Conservation (phyloP, 1,284 basidiomycete species). For the Ganoderma leucocontextum region DNA sequence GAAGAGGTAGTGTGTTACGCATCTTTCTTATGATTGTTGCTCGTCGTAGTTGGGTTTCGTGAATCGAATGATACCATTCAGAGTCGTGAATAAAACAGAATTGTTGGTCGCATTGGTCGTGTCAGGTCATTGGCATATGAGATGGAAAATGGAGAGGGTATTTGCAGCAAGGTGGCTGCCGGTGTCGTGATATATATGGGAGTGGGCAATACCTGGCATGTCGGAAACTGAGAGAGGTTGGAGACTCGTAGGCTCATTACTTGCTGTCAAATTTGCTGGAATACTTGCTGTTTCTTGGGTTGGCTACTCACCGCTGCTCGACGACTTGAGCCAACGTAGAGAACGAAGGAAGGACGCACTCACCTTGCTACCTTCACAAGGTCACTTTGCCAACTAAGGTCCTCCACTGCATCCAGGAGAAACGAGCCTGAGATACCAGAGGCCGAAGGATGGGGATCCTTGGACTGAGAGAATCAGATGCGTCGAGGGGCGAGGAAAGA, state of each 20-base stretch:
- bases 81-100: conserved; percentile 38
- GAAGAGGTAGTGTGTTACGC: conserved; percentile 46
- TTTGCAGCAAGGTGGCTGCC: too few species aligned
- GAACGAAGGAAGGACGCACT: conserved; percentile 8
- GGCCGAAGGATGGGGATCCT: conserved; percentile 24
- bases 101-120: conserved; percentile 31
- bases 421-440: conserved; percentile 29
- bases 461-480: conserved; percentile 32
- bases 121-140: conserved; percentile 34
- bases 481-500: conserved; percentile 37
- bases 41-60: conserved; percentile 30
- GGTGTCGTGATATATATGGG: conserved; percentile 36
- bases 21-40: conserved; percentile 39
- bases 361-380: conserved; percentile 36
- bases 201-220: conserved; percentile 29
- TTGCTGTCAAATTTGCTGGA: conserved; percentile 28
- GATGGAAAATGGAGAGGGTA: conserved; percentile 20
- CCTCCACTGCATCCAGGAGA: conserved; percentile 35
- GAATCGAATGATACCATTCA: conserved; percentile 26
- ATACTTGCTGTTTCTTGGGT: conserved; percentile 20
- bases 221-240: conserved; percentile 28
- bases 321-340: conserved; percentile 15
- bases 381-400: conserved; percentile 34
- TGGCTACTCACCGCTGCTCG: conserved; percentile 36
- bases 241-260: conserved; percentile 38